Conservation (phyloP, 805 yeast species). For the Jamesozyma hellenica region DNA sequence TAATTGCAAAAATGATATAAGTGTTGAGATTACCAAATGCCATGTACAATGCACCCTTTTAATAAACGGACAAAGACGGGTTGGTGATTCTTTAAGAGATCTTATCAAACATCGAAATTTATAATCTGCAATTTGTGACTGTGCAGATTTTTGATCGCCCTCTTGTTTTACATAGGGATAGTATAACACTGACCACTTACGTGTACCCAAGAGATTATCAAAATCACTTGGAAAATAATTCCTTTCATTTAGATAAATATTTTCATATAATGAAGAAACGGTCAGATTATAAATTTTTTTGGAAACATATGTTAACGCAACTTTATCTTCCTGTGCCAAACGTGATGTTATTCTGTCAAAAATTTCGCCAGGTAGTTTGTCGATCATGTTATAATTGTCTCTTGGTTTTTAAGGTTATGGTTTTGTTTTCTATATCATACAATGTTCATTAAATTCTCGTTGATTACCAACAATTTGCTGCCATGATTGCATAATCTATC, state of each 20-base stretch:
- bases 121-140: slow-evolving; percentile 4
- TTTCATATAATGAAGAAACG: slow-evolving; percentile 17
- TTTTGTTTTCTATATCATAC: no score
- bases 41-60: slow-evolving; percentile 23
- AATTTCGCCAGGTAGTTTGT: slow-evolving; percentile 18
- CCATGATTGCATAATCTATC: no score
- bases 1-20: slow-evolving; percentile 12
- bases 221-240: slow-evolving; percentile 19
- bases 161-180: slow-evolving; percentile 6
- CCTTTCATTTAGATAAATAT: slow-evolving; percentile 20
- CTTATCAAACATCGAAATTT: slow-evolving; percentile 17
- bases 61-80: slow-evolving; percentile 14
- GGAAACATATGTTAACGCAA: slow-evolving; percentile 19
- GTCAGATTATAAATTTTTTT: slow-evolving; percentile 8
- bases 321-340: slow-evolving; percentile 22
- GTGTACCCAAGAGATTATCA: slow-evolving; percentile 18
- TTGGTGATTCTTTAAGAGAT: slow-evolving; percentile 13
- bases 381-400: slow-evolving; percentile 14
- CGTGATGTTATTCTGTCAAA: slow-evolving; percentile 8
- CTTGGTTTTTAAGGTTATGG: no score
- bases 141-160: background rate
- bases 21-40: slow-evolving; percentile 17
- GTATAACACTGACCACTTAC: slow-evolving; percentile 22
- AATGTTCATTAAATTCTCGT: no score
- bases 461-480: no score